Base-by-base conservation (phyloP, 169 alveolate species). In the Plasmodium cynomolgi region DNA sequence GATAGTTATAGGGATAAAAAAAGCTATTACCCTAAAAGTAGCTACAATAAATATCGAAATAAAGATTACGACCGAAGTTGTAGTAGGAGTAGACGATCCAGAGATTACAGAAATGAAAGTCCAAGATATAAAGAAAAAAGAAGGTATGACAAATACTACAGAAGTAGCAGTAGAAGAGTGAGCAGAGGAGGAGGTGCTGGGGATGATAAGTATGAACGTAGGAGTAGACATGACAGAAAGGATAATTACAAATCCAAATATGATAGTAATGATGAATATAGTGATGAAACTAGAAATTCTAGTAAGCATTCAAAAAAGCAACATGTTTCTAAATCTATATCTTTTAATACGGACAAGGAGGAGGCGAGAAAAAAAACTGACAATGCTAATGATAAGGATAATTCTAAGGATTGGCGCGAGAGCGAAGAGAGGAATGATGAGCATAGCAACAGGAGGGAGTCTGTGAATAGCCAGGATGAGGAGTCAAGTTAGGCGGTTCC, bases 201-300 rank as follows among this genome's bases (percentile, higher is more conserved):
- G 23, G 80, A 82, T 2, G 80, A 56, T 82, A 82, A 82, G 71
- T 82, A 82, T 72, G 83, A 58, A 37, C 50, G 47, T 31, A 84
- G 73, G 15, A 84, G 56, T 39, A 44, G 58, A 39, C 72, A 85
- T 74, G 85, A 85, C 23, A 86, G 81, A 86, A 75, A 79, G 20
- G 80, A 86, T 17, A 79, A 86, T 75, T 86, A 86, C 74, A 86
- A 86, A 37, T 86, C 86, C 26, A 86, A 86, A 77, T 77, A 77
- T 86, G 41, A 79, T 54, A 85, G 83, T 77, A 86, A 86, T 79
- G 93, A 86, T 86, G 81, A 79, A 56, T 86, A 75, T 44, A 86
- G 93, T 86, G 85, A 86, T 77, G 93, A 86, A 54, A 86, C 86
- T 56, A 79, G 86, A 54, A 86, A 86, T 39, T 86, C 93, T 47